Base-by-base conservation (phyloP, 2,329 filamentous ascomycete genomes). In the Fusarium caatingaense region DNA sequence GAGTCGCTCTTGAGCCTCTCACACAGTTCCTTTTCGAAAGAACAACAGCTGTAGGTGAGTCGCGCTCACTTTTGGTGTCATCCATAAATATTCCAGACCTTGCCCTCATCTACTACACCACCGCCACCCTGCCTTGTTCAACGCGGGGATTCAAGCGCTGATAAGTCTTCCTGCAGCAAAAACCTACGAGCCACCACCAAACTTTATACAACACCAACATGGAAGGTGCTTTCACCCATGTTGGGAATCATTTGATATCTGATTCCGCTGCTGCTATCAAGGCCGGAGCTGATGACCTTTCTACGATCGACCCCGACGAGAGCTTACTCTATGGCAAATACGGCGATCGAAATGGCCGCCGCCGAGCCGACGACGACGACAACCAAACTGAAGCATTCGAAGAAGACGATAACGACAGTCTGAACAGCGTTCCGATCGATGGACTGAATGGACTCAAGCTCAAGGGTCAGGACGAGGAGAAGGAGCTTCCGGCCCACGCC, bases 401-500 rank as follows among this genome's bases (percentile, higher is more conserved):
- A 71, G 93, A 96, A 69, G 94, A 98, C 68, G 93, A 97, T 64
- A 86, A 86, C 66, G 89, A 91, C 78, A 91, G 88, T 74, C 76
- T 97, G 78, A 91, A 92, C 45, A 98, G 94, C 78, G 90, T 93
- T 73, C 90, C 93, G 11, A 88, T 94, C 30, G 93, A 93, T 71
- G 92, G 91, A 49, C 85, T 91, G 79, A 91, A 90, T 74, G 91
- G 89, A 54, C 78, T 90, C 70, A 87, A 85, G 66, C 78, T 91
- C 47, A 85, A 79, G 80, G 85, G 69, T 64, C 68, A 62, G 56
- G 93, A 97, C 73, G 93, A 97, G 78, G 93, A 97, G 74, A 94
- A 94, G 77, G 93, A 97, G 80, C 88, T 98, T 56, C 96, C 96
- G 27, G 85, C 93, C 68, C 96, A 99, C 84, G 96, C 97, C 72